Percentiles rank a stretch among this genome's conserved stretches.
phyloP scores from a whole-genome alignment of 2,329 filamentous ascomycete species.

The Akanthomyces lecanii region DNA sequence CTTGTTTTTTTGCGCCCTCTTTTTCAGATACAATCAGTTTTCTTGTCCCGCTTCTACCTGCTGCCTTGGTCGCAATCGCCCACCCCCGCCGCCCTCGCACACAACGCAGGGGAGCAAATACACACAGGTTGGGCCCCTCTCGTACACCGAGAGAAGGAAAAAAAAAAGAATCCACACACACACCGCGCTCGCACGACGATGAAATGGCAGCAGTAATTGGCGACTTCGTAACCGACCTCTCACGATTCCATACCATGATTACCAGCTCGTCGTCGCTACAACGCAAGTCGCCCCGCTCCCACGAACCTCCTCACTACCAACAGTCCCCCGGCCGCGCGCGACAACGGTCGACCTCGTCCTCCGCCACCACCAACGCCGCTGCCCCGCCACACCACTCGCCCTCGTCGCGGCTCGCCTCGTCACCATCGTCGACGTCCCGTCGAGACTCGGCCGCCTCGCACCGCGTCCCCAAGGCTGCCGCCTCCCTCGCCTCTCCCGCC shows the following conservation, averaged over 20 bases:
- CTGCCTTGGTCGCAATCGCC: background rate
- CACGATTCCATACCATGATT: slow-evolving; percentile 69
- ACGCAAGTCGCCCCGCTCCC: slow-evolving; percentile 43
- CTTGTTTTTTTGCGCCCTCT: background rate
- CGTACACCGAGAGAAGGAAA: slow-evolving; percentile 3
- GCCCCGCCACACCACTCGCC: slow-evolving; percentile 13
- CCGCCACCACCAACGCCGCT: slow-evolving; percentile 3
- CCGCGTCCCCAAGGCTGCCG: slow-evolving; percentile 21
- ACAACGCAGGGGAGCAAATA: slow-evolving; percentile 17
- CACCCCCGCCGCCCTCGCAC: background rate
- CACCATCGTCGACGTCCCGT: slow-evolving; percentile 19
- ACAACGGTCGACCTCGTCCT: slow-evolving; percentile 14
- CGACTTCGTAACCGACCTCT: slow-evolving; percentile 70
- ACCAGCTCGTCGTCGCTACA: slow-evolving; percentile 39
- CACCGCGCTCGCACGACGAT: slow-evolving; percentile 28
- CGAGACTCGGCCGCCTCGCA: slow-evolving; percentile 18
- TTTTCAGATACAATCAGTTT: background rate
- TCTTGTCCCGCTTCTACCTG: background rate
- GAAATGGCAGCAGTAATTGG: slow-evolving; percentile 62
- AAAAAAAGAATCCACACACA: slow-evolving; percentile 7
- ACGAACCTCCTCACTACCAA: slow-evolving; percentile 27
- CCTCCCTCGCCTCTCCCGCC: slow-evolving; percentile 21
- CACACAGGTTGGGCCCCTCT: background rate
- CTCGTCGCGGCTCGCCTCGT: slow-evolving; percentile 13
- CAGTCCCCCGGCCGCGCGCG: slow-evolving; percentile 29